Base-by-base conservation (phyloP, 768 basidiomycete genomes). In the Russula compacta region DNA sequence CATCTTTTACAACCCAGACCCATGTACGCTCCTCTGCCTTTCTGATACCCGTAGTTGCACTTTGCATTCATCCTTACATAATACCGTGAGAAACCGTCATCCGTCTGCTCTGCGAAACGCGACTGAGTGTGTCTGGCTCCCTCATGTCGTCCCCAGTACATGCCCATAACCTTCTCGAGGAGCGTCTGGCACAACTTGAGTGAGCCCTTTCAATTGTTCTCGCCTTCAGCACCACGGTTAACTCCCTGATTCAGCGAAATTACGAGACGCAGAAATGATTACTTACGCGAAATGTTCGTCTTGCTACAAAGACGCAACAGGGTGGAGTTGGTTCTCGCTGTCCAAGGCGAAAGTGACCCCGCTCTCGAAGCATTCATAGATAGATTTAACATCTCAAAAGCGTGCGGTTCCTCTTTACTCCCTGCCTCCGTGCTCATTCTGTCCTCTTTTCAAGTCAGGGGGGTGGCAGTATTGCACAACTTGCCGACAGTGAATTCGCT, bases 201-300 rank as follows among this genome's bases (percentile, higher is more conserved):
- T 67, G 38, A 48, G 65, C 50, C 47, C 0, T 3, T 47, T 11
- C 2, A 47, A 42, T 12, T 43, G 35, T 42, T 11, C 39, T 19
- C 19, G 8, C 42, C 43, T 43, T 17, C n/a, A 4, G 5, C 32
- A 3, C 46, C 4, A 7, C 9, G 15, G 11, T 46, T 1, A 51
- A 36, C 39, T 19, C 44, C 1, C 36, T 9, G 12, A 5, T 49
- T 19, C 64, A 91, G 88, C 70, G 77, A 76, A 65, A 84, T 91
- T 64, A 72, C 82, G 47, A 73, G 78, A 50, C 83, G 82, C 66
- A 77, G 88, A 71, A 85, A 87, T 83, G 83, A 76, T 56, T 78
- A 89, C 52, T 78, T 91, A 70, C 78, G 78, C 46, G 81, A 89
- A 71, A 83, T 91, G 82, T 86, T 81, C 73, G 72, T 74, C 55